These are phyloP conservation scores for Arthrobotrys sinensis DNA, from an alignment of 2,329 filamentous ascomycete species.

Conservation along the genomic window DNA sequence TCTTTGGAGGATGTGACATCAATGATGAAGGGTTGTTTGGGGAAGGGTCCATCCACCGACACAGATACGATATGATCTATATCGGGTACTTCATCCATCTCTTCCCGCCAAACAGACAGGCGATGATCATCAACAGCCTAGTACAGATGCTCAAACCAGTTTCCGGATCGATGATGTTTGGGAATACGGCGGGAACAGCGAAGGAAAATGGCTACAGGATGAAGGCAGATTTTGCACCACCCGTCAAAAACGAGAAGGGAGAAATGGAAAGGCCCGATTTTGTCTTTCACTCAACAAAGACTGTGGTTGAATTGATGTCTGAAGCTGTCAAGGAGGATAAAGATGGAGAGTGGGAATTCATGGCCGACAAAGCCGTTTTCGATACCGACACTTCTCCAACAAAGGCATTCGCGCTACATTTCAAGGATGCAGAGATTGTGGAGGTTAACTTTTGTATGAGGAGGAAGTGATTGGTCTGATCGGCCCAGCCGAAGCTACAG, in stretches of 20 bases:
- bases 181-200: slow-evolving; percentile 53
- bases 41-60: slow-evolving; percentile 50
- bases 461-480: slow-evolving; percentile 29
- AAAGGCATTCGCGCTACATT: slow-evolving; percentile 53
- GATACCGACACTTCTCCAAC: slow-evolving; percentile 52
- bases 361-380: slow-evolving; percentile 37
- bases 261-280: slow-evolving; percentile 53
- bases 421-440: slow-evolving; percentile 56
- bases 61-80: slow-evolving; percentile 59
- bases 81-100: slow-evolving; percentile 58
- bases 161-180: slow-evolving; percentile 54
- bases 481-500: slow-evolving; percentile 5
- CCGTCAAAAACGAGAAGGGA: slow-evolving; percentile 48
- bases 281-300: slow-evolving; percentile 56
- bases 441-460: slow-evolving; percentile 56
- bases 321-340: slow-evolving; percentile 30
- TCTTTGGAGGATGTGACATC: slow-evolving; percentile 56
- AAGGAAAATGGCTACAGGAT: slow-evolving; percentile 46
- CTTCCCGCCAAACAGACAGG: slow-evolving; percentile 47
- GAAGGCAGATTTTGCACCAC: slow-evolving; percentile 56
- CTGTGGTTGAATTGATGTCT: slow-evolving; percentile 49
- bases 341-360: slow-evolving; percentile 48
- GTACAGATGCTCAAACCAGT: slow-evolving; percentile 51
- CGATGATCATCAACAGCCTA: slow-evolving; percentile 40
- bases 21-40: slow-evolving; percentile 47